These are phyloP conservation scores for Centaurea solstitialis DNA, from an alignment of 129 eudicot genomes.

Conservation along the genomic window DNA sequence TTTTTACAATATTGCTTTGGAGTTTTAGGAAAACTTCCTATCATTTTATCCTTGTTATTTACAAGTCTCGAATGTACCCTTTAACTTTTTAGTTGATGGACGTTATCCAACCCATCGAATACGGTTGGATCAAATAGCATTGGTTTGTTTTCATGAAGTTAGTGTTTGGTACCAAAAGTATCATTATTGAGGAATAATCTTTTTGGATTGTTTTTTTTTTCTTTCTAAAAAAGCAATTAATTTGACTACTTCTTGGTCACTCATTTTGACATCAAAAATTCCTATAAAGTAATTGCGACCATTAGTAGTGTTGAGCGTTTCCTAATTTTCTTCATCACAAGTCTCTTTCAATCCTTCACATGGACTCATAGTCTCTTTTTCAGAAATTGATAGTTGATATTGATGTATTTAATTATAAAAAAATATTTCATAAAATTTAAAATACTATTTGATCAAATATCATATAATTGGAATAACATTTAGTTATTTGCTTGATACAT, in stretches of 20 bases:
- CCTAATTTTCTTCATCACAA: constrained; percentile 20
- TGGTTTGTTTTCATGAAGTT: not conserved
- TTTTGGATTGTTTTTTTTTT: not conserved
- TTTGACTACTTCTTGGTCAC: constrained; percentile 23
- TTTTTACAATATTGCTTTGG: not conserved
- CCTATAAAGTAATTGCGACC: constrained; percentile 10
- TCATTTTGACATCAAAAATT: constrained; percentile 18
- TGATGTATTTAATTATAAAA: not conserved
- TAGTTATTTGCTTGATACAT: not conserved
- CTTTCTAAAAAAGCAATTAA: not conserved
- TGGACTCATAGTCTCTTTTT: constrained; percentile 16
- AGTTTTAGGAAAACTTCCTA: not conserved
- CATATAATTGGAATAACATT: not conserved
- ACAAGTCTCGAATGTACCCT: not conserved
- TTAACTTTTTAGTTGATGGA: not conserved
- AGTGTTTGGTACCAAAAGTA: constrained; percentile 21
- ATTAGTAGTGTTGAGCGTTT: constrained; percentile 21
- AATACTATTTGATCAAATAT: not conserved
- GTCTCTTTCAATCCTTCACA: constrained; percentile 31
- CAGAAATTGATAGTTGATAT: not conserved
- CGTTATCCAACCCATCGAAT: not conserved
- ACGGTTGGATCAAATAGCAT: not conserved
- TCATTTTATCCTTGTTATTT: not conserved
- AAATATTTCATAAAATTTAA: not conserved
- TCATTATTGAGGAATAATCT: constrained; percentile 25